These are phyloP conservation scores for Phyllosticta citriasiana DNA, from an alignment of 2,329 filamentous ascomycete species.

Conservation along the genomic window DNA sequence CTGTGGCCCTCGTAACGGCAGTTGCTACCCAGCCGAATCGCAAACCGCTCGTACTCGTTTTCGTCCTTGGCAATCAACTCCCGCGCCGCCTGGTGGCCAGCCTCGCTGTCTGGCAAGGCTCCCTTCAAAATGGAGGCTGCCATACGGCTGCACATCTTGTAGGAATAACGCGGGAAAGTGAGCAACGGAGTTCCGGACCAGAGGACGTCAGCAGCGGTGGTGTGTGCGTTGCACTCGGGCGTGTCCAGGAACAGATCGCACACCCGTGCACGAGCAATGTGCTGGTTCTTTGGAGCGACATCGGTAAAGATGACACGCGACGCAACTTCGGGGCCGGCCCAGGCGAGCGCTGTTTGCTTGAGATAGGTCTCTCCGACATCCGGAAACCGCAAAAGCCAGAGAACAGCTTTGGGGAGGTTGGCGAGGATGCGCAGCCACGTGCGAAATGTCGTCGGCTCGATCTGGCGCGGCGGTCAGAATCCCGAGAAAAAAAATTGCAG, in stretches of 20 bases:
- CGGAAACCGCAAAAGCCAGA: slow-evolving; percentile 96
- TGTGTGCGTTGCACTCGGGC: slow-evolving; percentile 96
- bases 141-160: slow-evolving; percentile 99
- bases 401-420: slow-evolving; percentile 71
- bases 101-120: slow-evolving; percentile 62
- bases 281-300: slow-evolving; percentile 86
- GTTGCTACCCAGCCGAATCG: slow-evolving; percentile 24
- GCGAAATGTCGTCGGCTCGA: slow-evolving; percentile 92
- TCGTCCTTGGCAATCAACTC: slow-evolving; percentile 75
- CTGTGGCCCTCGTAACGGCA: slow-evolving; percentile 24
- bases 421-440: slow-evolving; percentile 89
- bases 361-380: slow-evolving; percentile 85
- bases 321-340: slow-evolving; percentile 80
- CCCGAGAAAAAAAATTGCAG: not conserved
- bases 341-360: slow-evolving; percentile 64
- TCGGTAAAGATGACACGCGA: slow-evolving; percentile 88
- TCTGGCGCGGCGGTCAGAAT: slow-evolving; percentile 44
- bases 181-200: slow-evolving; percentile 94
- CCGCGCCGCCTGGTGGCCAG: slow-evolving; percentile 56
- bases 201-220: slow-evolving; percentile 88
- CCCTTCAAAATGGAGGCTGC: slow-evolving; percentile 88
- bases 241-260: slow-evolving; percentile 96
- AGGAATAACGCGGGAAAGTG: slow-evolving; percentile 81
- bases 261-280: slow-evolving; percentile 83
- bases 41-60: slow-evolving; percentile 67